These are phyloP conservation scores for Aspergillus vadensis DNA, from an alignment of 2,329 filamentous ascomycete species.

Conservation along the genomic window DNA sequence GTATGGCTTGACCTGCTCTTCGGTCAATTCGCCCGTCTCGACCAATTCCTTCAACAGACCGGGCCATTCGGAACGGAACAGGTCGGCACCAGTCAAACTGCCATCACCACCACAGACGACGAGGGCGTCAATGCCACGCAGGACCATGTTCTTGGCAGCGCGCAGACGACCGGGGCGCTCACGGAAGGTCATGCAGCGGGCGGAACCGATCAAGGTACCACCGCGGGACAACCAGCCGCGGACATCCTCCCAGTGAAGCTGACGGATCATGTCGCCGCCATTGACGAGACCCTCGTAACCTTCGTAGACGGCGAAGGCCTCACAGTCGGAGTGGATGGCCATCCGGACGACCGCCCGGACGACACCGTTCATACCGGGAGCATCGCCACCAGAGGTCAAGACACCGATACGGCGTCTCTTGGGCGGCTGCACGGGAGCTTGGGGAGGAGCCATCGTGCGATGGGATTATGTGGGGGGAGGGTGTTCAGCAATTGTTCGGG, in stretches of 20 bases:
- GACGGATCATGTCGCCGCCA: conserved; percentile 82
- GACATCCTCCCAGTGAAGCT: conserved; percentile 91
- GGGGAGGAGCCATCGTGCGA: conserved; percentile 22
- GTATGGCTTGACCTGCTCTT: conserved; percentile 73
- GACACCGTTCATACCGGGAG: conserved; percentile 90
- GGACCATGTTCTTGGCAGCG: conserved; percentile 91
- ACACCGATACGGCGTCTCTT: conserved; percentile 73
- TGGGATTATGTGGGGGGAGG: neutral
- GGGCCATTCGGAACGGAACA: conserved; percentile 90
- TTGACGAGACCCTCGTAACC: conserved; percentile 94
- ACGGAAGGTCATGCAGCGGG: conserved; percentile 88
- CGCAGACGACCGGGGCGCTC: conserved; percentile 79
- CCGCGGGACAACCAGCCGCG: conserved; percentile 92
- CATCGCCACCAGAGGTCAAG: conserved; percentile 93
- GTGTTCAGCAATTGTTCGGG: conserved; percentile 5
- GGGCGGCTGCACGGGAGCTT: conserved; percentile 23
- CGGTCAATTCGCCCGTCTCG: conserved; percentile 67
- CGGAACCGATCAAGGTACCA: conserved; percentile 93
- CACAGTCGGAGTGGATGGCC: conserved; percentile 80
- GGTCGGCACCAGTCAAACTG: conserved; percentile 91
- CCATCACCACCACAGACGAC: conserved; percentile 98
- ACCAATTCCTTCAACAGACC: conserved; percentile 84
- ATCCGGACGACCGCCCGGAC: conserved; percentile 90
- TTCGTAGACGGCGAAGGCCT: conserved; percentile 81
- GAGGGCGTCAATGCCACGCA: conserved; percentile 90